phyloP scores from a whole-genome alignment of 2,329 filamentous ascomycete genomes.

The Fusarium napiforme region DNA sequence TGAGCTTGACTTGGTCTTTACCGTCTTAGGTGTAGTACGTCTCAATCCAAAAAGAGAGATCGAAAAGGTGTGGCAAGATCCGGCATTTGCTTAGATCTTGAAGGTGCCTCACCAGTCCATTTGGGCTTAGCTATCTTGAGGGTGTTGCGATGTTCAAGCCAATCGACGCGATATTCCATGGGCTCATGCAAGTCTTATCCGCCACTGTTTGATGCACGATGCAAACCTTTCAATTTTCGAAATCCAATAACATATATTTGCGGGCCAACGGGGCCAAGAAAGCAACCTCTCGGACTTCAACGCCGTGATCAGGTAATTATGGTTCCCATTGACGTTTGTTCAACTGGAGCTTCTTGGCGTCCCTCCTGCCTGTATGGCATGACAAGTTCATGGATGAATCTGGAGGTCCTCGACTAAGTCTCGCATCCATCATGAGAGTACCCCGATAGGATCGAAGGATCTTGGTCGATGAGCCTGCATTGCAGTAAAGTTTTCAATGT shows the following conservation, averaged over 20 bases:
- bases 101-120: constrained; percentile 7
- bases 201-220: constrained; percentile 10
- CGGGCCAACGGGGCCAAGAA: constrained; percentile 14
- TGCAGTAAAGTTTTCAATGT: not conserved
- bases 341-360: not conserved
- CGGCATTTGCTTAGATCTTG: constrained; percentile 32
- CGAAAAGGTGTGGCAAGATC: constrained; percentile 36
- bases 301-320: constrained; percentile 14
- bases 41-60: not conserved
- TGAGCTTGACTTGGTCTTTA: constrained; percentile 16
- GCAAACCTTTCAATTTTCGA: constrained; percentile 6
- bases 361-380: constrained; percentile 1
- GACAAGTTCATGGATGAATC: not conserved
- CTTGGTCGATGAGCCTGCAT: not conserved
- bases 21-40: constrained; percentile 20
- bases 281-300: constrained; percentile 1
- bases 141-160: constrained; percentile 21
- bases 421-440: not conserved
- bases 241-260: constrained; percentile 8
- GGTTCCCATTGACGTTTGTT: constrained; percentile 4
- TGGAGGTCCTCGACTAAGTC: not conserved
- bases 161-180: not conserved
- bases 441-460: not conserved
- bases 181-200: constrained; percentile 23
- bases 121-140: constrained; percentile 4